Percentiles rank a stretch among this genome's conserved stretches.
phyloP scores from a whole-genome alignment of 129 eudicot genomes.

The Sambucus nigra region DNA sequence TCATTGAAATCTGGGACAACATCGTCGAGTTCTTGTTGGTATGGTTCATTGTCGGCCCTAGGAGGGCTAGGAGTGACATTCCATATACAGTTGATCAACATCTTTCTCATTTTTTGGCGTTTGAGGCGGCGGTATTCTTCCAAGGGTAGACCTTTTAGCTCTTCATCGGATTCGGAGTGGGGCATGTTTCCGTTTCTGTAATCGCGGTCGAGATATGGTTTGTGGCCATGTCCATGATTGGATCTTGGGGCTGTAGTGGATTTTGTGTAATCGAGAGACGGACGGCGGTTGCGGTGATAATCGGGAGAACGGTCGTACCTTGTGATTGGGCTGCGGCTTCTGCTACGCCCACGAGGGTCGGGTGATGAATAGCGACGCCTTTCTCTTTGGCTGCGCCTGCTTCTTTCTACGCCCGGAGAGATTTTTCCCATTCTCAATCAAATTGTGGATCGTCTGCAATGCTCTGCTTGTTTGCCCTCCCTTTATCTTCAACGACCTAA shows the following conservation, averaged over 20 bases:
- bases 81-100: conserved; percentile 54
- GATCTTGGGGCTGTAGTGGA: background rate
- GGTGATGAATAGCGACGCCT: conserved; percentile 35
- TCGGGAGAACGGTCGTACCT: conserved; percentile 34
- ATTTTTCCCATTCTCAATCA: conserved; percentile 32
- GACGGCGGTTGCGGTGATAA: conserved; percentile 19
- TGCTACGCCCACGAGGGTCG: conserved; percentile 17
- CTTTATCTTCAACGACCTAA: too few species aligned
- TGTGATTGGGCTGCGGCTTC: conserved; percentile 44
- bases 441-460: background rate
- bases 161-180: conserved; percentile 71
- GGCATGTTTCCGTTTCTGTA: conserved; percentile 23
- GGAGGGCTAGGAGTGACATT: conserved; percentile 89
- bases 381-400: conserved; percentile 26
- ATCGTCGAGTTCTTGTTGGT: too few species aligned
- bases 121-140: conserved; percentile 75
- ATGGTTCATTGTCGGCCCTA: too few species aligned
- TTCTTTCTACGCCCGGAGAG: conserved; percentile 43
- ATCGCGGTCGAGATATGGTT: conserved; percentile 53
- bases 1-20: too few species aligned
- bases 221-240: conserved; percentile 10
- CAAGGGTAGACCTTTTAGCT: conserved; percentile 46
- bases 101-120: conserved; percentile 60
- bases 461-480: background rate
- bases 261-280: conserved; percentile 39